phyloP scores from a whole-genome alignment of 2,329 filamentous ascomycete genomes.

The Colletotrichum godetiae region DNA sequence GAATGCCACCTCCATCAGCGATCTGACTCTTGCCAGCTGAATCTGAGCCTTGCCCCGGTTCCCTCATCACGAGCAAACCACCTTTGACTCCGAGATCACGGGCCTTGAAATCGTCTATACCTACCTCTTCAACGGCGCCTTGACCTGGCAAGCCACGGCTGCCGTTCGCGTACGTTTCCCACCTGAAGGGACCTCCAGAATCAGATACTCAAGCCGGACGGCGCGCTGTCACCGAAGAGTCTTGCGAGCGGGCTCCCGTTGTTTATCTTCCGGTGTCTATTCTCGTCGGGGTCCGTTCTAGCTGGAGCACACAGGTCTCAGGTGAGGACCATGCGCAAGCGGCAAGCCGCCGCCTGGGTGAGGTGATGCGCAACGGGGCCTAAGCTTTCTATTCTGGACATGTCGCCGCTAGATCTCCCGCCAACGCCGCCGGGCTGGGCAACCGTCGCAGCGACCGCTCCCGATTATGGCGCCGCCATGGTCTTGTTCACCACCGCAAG shows the following conservation, averaged over 20 bases:
- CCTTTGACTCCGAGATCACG: neutral
- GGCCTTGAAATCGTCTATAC: neutral
- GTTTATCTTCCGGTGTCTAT: slow-evolving; percentile 13
- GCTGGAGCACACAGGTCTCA: slow-evolving; percentile 22
- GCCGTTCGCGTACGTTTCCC: neutral
- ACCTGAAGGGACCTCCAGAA: slow-evolving; percentile 19
- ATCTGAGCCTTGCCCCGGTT: neutral
- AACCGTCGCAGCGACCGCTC: neutral
- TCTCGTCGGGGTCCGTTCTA: neutral
- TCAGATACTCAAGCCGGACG: neutral
- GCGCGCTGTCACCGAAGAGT: slow-evolving; percentile 29
- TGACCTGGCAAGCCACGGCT: slow-evolving; percentile 16
- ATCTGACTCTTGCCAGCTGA: neutral
- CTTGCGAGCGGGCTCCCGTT: neutral
- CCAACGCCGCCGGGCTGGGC: neutral
- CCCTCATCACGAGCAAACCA: neutral
- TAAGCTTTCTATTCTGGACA: slow-evolving; percentile 12
- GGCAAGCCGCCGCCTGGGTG: slow-evolving; percentile 23
- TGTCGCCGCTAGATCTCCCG: slow-evolving; percentile 13
- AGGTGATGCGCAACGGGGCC: slow-evolving; percentile 1
- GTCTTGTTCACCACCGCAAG: neutral
- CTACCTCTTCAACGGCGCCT: neutral
- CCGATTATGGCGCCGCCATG: slow-evolving; percentile 15
- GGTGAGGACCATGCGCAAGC: slow-evolving; percentile 29
- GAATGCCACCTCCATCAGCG: neutral